Conservation (phyloP, 495 filamentous ascomycete species). For the Penicillium lagena region DNA sequence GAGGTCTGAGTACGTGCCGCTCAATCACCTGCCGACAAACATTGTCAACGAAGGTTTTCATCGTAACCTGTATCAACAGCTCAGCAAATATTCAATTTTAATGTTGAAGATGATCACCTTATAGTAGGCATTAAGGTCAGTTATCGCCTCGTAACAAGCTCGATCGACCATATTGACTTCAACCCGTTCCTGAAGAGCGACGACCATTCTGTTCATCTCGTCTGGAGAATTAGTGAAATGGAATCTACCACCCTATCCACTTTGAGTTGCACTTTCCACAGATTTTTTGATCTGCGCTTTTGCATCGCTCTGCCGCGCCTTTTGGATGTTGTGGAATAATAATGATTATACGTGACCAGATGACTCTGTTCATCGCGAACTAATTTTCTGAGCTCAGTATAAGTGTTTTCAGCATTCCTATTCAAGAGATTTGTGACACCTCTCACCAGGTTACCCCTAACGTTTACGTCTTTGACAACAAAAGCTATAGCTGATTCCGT, state of each 20-base stretch:
- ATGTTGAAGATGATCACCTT: constrained; percentile 19
- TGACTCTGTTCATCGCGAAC: constrained; percentile 35
- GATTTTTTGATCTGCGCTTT: constrained; percentile 3
- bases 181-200: constrained; percentile 7
- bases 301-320: constrained; percentile 13
- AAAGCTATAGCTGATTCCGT: constrained; percentile 6
- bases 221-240: constrained; percentile 1
- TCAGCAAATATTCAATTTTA: too few species aligned
- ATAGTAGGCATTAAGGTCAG: constrained; percentile 21
- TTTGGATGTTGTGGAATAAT: constrained; percentile 37
- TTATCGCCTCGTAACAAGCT: constrained; percentile 16
- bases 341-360: constrained; percentile 43
- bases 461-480: constrained; percentile 15
- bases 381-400: constrained; percentile 29
- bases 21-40: constrained; percentile 15
- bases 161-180: constrained; percentile 17
- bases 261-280: not conserved
- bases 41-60: constrained; percentile 35
- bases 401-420: constrained; percentile 14
- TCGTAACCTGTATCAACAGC: constrained; percentile 18
- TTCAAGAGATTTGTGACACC: constrained; percentile 9
- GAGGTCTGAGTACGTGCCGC: constrained; percentile 8
- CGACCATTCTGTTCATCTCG: constrained; percentile 5
- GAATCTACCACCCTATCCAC: constrained; percentile 3
- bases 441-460: constrained; percentile 19